A percentile compares a stretch with the other conserved stretches of the same genome.
Evolutionary conservation across 2,329 filamentous ascomycete genomes (phyloP).

Genomic region (Nannizziopsis arthrosporioides): DNA sequence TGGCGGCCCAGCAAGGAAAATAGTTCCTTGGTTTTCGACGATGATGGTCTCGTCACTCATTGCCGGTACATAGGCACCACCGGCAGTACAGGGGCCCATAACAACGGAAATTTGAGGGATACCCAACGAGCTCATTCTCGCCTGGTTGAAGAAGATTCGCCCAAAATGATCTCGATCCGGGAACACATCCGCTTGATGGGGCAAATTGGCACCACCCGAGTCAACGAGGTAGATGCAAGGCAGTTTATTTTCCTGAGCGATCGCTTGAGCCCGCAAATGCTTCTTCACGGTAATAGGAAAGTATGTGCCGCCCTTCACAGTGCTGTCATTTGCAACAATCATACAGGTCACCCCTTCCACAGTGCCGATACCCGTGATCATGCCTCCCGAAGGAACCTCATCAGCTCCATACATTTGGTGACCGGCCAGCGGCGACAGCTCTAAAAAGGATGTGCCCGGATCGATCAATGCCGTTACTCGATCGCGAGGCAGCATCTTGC

Average conservation of each 20-base stretch:
- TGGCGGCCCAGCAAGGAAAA: slow-evolving; percentile 89
- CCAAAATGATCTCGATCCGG: slow-evolving; percentile 92
- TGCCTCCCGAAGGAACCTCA: slow-evolving; percentile 77
- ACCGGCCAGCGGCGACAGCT: slow-evolving; percentile 84
- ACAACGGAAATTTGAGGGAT: slow-evolving; percentile 92
- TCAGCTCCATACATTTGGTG: slow-evolving; percentile 76
- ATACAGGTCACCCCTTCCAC: slow-evolving; percentile 86
- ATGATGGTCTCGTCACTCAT: slow-evolving; percentile 99
- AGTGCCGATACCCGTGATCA: slow-evolving; percentile 82
- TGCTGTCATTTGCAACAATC: slow-evolving; percentile 91
- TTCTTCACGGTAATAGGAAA: slow-evolving; percentile 97
- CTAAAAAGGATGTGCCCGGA: slow-evolving; percentile 77
- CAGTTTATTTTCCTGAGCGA: slow-evolving; percentile 73
- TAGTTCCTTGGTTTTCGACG: slow-evolving; percentile 88
- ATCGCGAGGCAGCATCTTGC: slow-evolving; percentile 91
- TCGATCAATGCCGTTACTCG: slow-evolving; percentile 79
- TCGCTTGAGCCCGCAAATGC: slow-evolving; percentile 80
- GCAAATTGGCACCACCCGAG: slow-evolving; percentile 87
- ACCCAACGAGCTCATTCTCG: slow-evolving; percentile 74
- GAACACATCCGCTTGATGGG: slow-evolving; percentile 90
- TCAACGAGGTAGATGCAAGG: slow-evolving; percentile 93
- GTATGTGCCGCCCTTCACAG: slow-evolving; percentile 94
- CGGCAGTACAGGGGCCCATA: slow-evolving; percentile 94
- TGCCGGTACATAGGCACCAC: slow-evolving; percentile 87
- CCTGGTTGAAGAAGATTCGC: slow-evolving; percentile 97